Evolutionary conservation across 1,139 yeast genomes (phyloP), one percentile per base, ranked within the genome.

Genomic region (Lodderomyces margitis): DNA sequence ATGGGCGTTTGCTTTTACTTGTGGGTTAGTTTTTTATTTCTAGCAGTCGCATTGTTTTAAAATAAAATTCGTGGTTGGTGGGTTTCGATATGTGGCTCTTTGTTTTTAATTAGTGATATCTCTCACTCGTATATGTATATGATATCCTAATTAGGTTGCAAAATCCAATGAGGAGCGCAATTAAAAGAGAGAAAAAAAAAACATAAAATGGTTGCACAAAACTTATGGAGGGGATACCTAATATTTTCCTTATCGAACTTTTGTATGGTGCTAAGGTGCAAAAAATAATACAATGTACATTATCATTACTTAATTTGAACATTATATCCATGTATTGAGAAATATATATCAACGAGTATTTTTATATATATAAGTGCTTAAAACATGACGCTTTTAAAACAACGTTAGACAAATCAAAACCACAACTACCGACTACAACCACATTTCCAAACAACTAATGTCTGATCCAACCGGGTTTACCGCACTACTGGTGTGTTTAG

Each of bases 251-350:
- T 17, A 34, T 37, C 33, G 23, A 10, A 24, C 11, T 19, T 6
- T 21, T 16, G n/a, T n/a, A n/a, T n/a, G n/a, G n/a, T n/a, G n/a
- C n/a, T n/a, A n/a, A n/a, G n/a, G n/a, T n/a, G n/a, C n/a, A n/a
- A n/a, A n/a, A n/a, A n/a, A n/a, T n/a, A n/a, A n/a, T n/a, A n/a
- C n/a, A n/a, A n/a, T n/a, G n/a, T n/a, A n/a, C n/a, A n/a, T n/a
- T n/a, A n/a, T n/a, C n/a, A n/a, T n/a, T 27, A 38, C 41, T 28
- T n/a, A 36, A 36, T 36, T 25, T 27, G 38, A 36, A 23, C 17
- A 36, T 19, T 5, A 4, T 5, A 36, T 23, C 32, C 36, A 15
- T 21, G 15, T 4, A 21, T 10, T 11, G 21, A n/a, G n/a, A n/a
- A 6, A 25, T 25, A 4, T 12, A 25, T 7, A 25, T 5, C 30